phyloP scores from a whole-genome alignment of 148 eudicot species.

The Spergularia bocconei region DNA sequence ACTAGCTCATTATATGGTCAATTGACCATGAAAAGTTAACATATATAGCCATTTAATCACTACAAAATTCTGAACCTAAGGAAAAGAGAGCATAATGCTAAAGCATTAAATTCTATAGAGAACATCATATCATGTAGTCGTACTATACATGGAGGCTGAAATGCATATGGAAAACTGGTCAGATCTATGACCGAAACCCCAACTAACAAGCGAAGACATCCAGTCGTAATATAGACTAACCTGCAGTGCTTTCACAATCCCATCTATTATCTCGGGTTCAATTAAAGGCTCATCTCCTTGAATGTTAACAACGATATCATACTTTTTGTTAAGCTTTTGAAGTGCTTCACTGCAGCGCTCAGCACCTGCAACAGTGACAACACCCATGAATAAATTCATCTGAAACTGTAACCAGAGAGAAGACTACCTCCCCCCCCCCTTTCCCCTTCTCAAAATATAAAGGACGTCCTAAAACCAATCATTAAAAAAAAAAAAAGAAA shows the following conservation, averaged over 20 bases:
- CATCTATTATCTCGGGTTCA: constrained; percentile 93
- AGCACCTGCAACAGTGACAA: constrained; percentile 47
- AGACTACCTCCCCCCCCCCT: background rate
- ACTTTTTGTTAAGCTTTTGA: constrained; percentile 73
- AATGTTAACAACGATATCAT: constrained; percentile 92
- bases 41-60: no score
- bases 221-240: constrained; percentile 30
- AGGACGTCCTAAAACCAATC: background rate
- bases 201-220: background rate
- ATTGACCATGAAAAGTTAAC: no score
- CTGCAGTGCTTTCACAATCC: constrained; percentile 91
- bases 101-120: background rate
- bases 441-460: background rate
- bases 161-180: no score
- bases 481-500: constrained; percentile 18
- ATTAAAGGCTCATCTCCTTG: constrained; percentile 98
- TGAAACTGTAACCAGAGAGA: background rate
- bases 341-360: constrained; percentile 96
- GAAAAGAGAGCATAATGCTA: background rate
- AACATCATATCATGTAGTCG: no score
- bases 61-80: background rate
- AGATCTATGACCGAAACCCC: no score
- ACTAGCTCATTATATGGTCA: no score
- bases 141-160: no score
- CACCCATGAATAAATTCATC: background rate